Evolutionary conservation across 108 stramenopile species (phyloP), one percentile per base, ranked within the genome.

Genomic region (Discostella stelligeroides): DNA sequence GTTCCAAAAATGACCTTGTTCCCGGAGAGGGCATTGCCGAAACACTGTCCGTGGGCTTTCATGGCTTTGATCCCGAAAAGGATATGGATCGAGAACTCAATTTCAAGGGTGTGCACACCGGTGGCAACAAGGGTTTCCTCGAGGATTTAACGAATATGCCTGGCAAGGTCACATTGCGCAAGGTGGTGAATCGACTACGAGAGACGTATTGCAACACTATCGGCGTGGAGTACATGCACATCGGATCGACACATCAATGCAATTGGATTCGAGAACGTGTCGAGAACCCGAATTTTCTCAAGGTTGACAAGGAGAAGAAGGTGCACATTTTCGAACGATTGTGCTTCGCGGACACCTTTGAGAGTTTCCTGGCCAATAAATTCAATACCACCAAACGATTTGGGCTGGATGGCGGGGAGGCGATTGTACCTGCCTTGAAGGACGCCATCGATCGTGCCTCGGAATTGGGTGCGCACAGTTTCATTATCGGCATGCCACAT

Each of bases 311-410:
- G 57, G 95, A 96, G 60, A 96, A 92, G 68, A 95, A 95, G 75
- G 65, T 86, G 39, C 96, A 97, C 80, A 96, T 99, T 63, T 94
- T 84, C 72, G 96, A 97, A 68, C 89, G 96, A 15, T 68, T 99
- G 23, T 93, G 95, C 79, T 96, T 91, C 73, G 96, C 97, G 28
- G 98, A 98, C 72, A 95, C 92, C 42, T 98, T 98, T 82, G 99
- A 99, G 71, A 96, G 77, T 79, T 98, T 98, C 76, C 80, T 99
- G 62, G 95, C 95, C 34, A 82, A 90, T 40, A 99, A 99, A 79
- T 99, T 96, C 85, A 98, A 98, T 80, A 99, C 98, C 48, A 97
- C 98, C 63, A 99, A 99, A 75, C 91, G 99, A 49, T 99, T 99
- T 84, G 98, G 98, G 25, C 79, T 99, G 57, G 97, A 98, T 84